These are phyloP conservation scores for Wallacemonas sp. DNA, from an alignment of 208 protist species.

Conservation along the genomic window DNA sequence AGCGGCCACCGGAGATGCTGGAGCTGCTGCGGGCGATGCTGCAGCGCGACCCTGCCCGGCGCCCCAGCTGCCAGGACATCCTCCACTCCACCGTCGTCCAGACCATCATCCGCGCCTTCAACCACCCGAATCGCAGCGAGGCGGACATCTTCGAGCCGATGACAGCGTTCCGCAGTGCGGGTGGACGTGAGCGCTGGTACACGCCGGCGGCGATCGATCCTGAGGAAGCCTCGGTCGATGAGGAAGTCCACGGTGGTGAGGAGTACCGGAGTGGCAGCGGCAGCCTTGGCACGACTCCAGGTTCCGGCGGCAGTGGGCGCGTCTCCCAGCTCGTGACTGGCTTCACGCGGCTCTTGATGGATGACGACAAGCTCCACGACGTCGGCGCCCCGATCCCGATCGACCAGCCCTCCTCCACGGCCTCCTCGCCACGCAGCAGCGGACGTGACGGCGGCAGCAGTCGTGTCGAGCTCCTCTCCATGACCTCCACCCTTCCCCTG, in stretches of 20 bases:
- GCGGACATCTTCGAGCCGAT: constrained; percentile 24
- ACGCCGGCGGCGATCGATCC: not conserved
- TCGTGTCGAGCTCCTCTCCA: constrained; percentile 42
- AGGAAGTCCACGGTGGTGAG: not conserved
- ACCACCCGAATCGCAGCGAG: constrained; percentile 41
- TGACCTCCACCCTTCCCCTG: constrained; percentile 21
- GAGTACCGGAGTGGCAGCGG: not conserved
- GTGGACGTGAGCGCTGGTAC: not conserved
- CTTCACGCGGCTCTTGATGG: constrained; percentile 2
- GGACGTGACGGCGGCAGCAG: constrained; percentile 18
- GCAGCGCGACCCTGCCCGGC: constrained; percentile 57
- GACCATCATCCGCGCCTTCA: constrained; percentile 73
- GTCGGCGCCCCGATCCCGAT: not conserved
- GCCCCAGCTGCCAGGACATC: constrained; percentile 78
- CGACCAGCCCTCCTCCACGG: not conserved
- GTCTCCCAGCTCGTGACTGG: no score
- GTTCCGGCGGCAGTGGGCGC: no score
- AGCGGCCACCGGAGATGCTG: constrained; percentile 85
- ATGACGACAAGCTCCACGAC: not conserved
- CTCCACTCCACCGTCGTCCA: constrained; percentile 71
- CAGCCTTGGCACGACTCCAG: no score
- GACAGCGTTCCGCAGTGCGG: not conserved
- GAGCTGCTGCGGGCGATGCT: constrained; percentile 79
- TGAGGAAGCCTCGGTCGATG: not conserved
- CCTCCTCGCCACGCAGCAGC: not conserved